phyloP scores from a whole-genome alignment of 352 stramenopile genomes.

The Pythium aquatile region DNA sequence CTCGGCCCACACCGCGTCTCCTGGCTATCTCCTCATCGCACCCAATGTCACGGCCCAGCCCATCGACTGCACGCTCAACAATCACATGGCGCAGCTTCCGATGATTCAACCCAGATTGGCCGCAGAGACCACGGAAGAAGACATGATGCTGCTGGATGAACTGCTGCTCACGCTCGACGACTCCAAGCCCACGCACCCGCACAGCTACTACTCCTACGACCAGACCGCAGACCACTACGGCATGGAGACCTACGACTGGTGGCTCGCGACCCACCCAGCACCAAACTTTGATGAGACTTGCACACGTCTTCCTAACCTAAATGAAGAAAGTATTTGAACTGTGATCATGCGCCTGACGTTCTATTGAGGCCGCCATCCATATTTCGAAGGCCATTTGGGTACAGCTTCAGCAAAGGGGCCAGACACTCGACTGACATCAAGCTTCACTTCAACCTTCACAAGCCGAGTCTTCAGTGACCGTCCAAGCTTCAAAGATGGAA shows the following conservation, averaged over 20 bases:
- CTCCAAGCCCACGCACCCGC: not conserved
- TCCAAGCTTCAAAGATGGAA: not conserved
- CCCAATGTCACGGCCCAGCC: not conserved
- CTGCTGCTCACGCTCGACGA: not conserved
- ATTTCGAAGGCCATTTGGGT: not conserved
- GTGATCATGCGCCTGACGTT: not conserved
- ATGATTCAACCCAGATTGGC: too few relatives aligned
- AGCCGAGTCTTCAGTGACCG: too few relatives aligned
- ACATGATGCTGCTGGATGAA: not conserved
- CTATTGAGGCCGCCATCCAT: not conserved
- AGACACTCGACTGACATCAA: too few relatives aligned
- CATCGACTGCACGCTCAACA: not conserved
- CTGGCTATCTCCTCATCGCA: not conserved
- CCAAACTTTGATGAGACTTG: not conserved
- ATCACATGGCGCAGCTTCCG: too few relatives aligned
- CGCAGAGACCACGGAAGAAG: not conserved
- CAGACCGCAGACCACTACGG: not conserved
- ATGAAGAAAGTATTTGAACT: too few relatives aligned
- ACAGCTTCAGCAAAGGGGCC: too few relatives aligned
- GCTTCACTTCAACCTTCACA: too few relatives aligned
- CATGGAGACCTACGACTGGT: constrained; percentile 1
- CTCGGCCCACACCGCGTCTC: not conserved
- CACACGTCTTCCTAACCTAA: not conserved
- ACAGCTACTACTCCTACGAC: not conserved
- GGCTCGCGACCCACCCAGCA: not conserved